Evolutionary conservation across 345 rosid genomes (phyloP).

Genomic region (Acer negundo): DNA sequence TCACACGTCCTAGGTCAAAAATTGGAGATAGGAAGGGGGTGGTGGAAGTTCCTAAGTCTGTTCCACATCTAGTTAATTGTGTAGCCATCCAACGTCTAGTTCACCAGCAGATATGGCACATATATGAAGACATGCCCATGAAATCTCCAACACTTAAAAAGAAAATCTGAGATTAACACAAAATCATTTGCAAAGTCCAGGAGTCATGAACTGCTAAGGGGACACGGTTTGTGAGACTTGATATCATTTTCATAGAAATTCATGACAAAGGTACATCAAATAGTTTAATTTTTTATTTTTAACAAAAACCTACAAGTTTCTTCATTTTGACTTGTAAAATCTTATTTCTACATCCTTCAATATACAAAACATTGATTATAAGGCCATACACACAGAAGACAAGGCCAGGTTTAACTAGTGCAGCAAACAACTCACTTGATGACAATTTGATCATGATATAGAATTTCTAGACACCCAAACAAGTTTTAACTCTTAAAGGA

Average conservation of each 20-base stretch:
- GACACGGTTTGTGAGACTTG: background rate
- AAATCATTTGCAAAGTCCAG: background rate
- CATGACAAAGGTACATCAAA: background rate
- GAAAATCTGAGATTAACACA: background rate
- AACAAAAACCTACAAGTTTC: too few species aligned
- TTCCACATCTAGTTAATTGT: background rate
- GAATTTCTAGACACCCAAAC: background rate
- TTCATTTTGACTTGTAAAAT: too few species aligned
- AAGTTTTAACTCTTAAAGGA: background rate
- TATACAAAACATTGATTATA: background rate
- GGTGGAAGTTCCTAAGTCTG: background rate
- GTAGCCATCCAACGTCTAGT: background rate
- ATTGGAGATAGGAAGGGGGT: too few species aligned
- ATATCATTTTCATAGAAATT: background rate
- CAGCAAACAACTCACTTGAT: background rate
- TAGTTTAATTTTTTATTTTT: too few species aligned
- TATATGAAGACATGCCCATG: background rate
- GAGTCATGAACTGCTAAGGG: background rate
- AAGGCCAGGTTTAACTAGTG: background rate
- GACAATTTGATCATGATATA: background rate
- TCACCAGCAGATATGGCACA: background rate
- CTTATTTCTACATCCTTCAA: too few species aligned
- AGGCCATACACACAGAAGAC: background rate
- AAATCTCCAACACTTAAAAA: background rate
- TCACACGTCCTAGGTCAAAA: too few species aligned